phyloP scores from a whole-genome alignment of 768 basidiomycete species.

The Agaricus blazei region DNA sequence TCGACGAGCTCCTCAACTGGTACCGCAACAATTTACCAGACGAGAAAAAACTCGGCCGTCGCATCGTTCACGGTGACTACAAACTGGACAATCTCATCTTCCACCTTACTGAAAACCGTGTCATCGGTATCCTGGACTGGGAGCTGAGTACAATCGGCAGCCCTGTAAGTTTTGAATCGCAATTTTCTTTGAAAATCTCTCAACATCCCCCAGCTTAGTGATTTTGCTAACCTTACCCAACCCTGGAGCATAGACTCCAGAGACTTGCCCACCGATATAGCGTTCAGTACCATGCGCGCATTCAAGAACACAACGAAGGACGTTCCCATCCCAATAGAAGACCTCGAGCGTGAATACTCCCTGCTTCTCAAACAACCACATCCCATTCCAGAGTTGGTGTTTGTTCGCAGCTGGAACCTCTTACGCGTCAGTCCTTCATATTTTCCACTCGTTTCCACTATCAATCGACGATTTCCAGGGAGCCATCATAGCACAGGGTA shows the following conservation, averaged over 20 bases:
- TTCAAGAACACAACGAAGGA: conserved; percentile 58
- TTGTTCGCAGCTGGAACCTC: conserved; percentile 82
- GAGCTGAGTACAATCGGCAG: conserved; percentile 94
- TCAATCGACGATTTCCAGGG: conserved; percentile 28
- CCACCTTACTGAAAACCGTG: conserved; percentile 85
- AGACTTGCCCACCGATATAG: conserved; percentile 26
- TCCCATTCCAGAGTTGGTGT: conserved; percentile 75
- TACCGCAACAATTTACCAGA: conserved; percentile 72
- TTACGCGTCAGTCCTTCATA: conserved; percentile 54
- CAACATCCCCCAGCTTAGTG: conserved; percentile 54
- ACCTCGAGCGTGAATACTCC: conserved; percentile 81
- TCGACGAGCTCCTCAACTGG: conserved; percentile 71
- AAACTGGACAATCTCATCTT: conserved; percentile 98
- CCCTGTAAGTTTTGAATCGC: conserved; percentile 46
- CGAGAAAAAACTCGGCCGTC: conserved; percentile 65
- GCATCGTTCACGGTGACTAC: conserved; percentile 97
- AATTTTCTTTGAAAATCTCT: background rate
- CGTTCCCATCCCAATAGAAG: conserved; percentile 61
- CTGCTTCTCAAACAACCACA: conserved; percentile 57
- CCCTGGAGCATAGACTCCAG: conserved; percentile 64
- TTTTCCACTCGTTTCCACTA: background rate
- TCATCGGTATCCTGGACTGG: conserved; percentile 97
- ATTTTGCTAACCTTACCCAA: conserved; percentile 85
- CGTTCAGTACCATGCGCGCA: conserved; percentile 33
- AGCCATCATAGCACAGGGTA: conserved; percentile 83